These are phyloP conservation scores for Phaffia rhodozyma DNA, from an alignment of 1,284 basidiomycete species.

Conservation along the genomic window DNA sequence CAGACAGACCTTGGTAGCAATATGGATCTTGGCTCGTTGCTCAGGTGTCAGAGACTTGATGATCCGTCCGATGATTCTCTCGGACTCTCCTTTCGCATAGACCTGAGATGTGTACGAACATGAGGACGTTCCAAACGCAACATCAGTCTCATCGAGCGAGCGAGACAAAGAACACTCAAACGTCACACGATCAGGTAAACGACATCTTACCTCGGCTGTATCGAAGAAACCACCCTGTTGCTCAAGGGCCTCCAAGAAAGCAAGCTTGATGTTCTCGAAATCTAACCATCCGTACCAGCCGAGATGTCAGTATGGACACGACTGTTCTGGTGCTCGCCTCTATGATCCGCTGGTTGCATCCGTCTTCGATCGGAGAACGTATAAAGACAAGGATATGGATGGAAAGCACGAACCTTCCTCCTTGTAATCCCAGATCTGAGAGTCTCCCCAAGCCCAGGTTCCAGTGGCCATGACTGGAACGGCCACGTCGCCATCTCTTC, in stretches of 20 bases:
- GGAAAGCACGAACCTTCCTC: constrained; percentile 18
- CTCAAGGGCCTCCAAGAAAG: constrained; percentile 25
- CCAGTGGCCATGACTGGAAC: not conserved
- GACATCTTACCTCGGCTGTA: constrained; percentile 24
- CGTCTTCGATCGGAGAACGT: not conserved
- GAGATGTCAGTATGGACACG: not conserved
- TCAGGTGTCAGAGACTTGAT: not conserved
- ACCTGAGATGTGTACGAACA: constrained; percentile 12
- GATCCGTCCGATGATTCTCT: constrained; percentile 2
- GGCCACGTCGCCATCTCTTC: not conserved
- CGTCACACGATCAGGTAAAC: constrained; percentile 19
- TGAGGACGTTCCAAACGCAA: too few species aligned
- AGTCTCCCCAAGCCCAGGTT: too few species aligned
- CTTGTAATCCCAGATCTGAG: constrained; percentile 25
- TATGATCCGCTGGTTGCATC: not conserved
- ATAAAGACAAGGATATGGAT: too few species aligned
- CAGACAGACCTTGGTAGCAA: constrained; percentile 4
- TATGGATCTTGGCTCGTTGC: not conserved
- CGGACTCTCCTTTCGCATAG: constrained; percentile 26
- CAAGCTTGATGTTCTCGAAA: constrained; percentile 25
- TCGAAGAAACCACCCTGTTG: constrained; percentile 31
- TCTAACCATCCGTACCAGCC: constrained; percentile 16
- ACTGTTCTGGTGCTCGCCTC: not conserved
- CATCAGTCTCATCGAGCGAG: too few species aligned
- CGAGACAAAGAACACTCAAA: not conserved